Base-by-base conservation (phyloP, 163 green algal genomes). In the Scenedesmus sp. region DNA sequence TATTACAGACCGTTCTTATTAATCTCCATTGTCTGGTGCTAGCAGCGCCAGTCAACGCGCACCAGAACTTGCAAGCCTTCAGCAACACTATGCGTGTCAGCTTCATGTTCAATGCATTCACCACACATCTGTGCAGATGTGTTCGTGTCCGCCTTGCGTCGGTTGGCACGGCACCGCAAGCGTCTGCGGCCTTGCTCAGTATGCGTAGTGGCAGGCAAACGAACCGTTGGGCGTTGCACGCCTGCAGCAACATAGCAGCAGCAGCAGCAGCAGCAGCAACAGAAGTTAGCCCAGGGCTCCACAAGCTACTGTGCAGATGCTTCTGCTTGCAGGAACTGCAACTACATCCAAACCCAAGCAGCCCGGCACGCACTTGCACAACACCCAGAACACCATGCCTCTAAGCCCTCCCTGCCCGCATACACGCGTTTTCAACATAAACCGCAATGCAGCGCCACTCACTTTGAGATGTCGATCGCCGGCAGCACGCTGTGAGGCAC, bases 391-490 rank as follows among this genome's bases (percentile, higher is more conserved):
- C 34, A 46, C 34, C 34, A 46, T 46, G 34, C 34, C 34, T 46
- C 34, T 46, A 46, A 46, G 34, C 34, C 34, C 34, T 46, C 34
- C 34, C 34, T 46, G 34, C 34, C 34, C 34, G 34, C 34, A 46
- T 46, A 46, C 34, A 46, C 34, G 34, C 34, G 34, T 46, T 46
- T 46, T 46, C 34, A 46, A 46, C 34, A 46, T 46, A 46, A 79
- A n/a, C 76, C 76, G 7, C 9, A 84, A 10, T 7, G 3, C 26
- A 84, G 26, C 46, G 34, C 81, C 6, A 59, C 26, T 52, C 46
- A 84, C 86, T 52, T 83, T 64, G 88, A 70, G 76, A 91, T 91
- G 77, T 91, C 88, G 16, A 91, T 34, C 7, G 88, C 88, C 3
- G 88, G 88, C 76, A 87, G 70, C 67, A 90, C 86, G 6, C 0